Percentiles rank a stretch among this genome's conserved stretches.
Conservation (phyloP, 495 filamentous ascomycete species). For the Margaritispora aquatica region DNA sequence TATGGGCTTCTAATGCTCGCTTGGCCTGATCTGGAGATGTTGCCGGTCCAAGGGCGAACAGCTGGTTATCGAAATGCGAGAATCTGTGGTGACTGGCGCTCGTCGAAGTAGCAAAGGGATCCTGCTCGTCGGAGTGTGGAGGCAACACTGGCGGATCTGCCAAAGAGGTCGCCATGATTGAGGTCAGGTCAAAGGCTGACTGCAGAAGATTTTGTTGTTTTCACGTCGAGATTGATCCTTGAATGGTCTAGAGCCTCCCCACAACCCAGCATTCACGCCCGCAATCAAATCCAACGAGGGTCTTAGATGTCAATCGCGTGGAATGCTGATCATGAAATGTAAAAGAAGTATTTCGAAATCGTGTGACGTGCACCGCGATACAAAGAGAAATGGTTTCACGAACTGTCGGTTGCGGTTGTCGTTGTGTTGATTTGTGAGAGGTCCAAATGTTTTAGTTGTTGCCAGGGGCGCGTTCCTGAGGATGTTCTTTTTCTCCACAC, state of each 20-base stretch:
- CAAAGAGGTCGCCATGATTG: constrained; percentile 21
- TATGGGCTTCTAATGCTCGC: constrained; percentile 81
- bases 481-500: neutral
- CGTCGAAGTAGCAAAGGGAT: constrained; percentile 43
- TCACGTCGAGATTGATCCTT: neutral
- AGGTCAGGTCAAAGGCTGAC: neutral
- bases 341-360: neutral
- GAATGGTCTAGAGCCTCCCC: neutral
- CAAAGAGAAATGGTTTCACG: constrained; percentile 2
- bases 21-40: constrained; percentile 81
- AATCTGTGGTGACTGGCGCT: constrained; percentile 59
- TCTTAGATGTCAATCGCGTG: constrained; percentile 3
- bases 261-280: neutral
- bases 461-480: constrained; percentile 1
- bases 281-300: neutral
- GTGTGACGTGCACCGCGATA: neutral
- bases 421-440: neutral
- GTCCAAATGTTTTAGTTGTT: neutral
- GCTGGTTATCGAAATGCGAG: constrained; percentile 69
- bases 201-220: neutral
- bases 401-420: neutral
- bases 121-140: constrained; percentile 22
- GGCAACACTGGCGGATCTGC: constrained; percentile 16
- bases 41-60: constrained; percentile 70
- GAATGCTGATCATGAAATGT: neutral